Conservation (phyloP, 1,139 yeast genomes). For the Groenewaldozyma auringiensis region DNA sequence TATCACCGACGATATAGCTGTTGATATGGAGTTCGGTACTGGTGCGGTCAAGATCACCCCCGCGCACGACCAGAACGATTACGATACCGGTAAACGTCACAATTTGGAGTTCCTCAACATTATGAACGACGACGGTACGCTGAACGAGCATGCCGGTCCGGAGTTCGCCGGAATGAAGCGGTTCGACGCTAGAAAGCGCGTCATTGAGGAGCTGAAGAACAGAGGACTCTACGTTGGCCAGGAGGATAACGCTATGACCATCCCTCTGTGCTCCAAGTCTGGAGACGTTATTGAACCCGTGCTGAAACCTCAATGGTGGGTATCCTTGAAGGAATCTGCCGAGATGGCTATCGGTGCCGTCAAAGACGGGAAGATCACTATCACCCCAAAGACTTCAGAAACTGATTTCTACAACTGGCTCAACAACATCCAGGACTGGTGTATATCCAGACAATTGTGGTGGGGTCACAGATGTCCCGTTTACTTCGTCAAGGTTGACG, state of each 20-base stretch:
- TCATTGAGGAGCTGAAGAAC: conserved; percentile 71
- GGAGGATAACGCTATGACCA: conserved; percentile 89
- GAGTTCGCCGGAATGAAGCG: conserved; percentile 87
- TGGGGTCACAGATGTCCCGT: conserved; percentile 99
- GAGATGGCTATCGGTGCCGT: conserved; percentile 81
- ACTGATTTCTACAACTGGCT: conserved; percentile 94
- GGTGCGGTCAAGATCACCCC: conserved; percentile 99
- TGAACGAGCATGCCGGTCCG: conserved; percentile 85
- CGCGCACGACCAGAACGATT: conserved; percentile 97
- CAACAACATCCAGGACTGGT: conserved; percentile 97
- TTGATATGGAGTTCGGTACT: conserved; percentile 98
- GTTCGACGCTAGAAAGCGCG: conserved; percentile 85
- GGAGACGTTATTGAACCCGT: conserved; percentile 96
- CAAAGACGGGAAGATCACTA: conserved; percentile 68
- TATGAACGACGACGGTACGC: conserved; percentile 81
- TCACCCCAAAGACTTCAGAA: conserved; percentile 84
- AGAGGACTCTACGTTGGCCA: conserved; percentile 74
- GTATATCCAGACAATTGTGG: conserved; percentile 98
- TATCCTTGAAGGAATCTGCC: conserved; percentile 84
- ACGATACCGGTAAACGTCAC: conserved; percentile 91
- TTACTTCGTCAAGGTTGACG: conserved; percentile 77
- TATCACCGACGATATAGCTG: conserved; percentile 84
- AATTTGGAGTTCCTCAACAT: conserved; percentile 82
- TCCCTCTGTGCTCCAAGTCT: conserved; percentile 90
- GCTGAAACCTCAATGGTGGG: conserved; percentile 99